These are phyloP conservation scores for Neonothopanus nambi DNA, from an alignment of 1,284 basidiomycete species.

Conservation along the genomic window DNA sequence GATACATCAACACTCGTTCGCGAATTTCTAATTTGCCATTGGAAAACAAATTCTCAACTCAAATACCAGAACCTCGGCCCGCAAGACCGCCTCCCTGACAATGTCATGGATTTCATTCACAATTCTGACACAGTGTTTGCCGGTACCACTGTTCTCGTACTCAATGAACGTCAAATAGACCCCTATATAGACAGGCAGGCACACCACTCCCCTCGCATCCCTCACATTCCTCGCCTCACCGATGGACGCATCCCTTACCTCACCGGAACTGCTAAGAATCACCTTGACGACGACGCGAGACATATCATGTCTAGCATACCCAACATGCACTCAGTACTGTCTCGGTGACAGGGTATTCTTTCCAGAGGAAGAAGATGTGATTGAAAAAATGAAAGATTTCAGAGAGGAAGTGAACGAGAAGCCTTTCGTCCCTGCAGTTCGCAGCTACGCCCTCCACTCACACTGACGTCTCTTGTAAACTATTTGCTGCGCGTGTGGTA, in stretches of 20 bases:
- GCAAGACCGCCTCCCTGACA: constrained; percentile 46
- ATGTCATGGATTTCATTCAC: constrained; percentile 48
- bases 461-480: neutral
- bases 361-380: constrained; percentile 43
- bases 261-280: constrained; percentile 55
- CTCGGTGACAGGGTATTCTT: constrained; percentile 49
- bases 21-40: constrained; percentile 43
- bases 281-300: constrained; percentile 47
- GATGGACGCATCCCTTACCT: constrained; percentile 62
- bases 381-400: constrained; percentile 23
- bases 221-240: constrained; percentile 52
- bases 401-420: constrained; percentile 22
- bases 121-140: constrained; percentile 55
- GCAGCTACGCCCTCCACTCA: neutral
- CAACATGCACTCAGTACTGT: constrained; percentile 44
- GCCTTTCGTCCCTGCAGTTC: constrained; percentile 27
- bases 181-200: no score
- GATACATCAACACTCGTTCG: constrained; percentile 61
- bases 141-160: no score
- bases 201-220: constrained; percentile 54
- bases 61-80: constrained; percentile 34
- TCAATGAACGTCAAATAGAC: no score
- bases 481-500: neutral
- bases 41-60: constrained; percentile 39
- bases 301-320: constrained; percentile 56